Evolutionary conservation across 2,329 filamentous ascomycete genomes (phyloP), one percentile per base, ranked within the genome.

Genomic region (Sclerotinia spermophila): DNA sequence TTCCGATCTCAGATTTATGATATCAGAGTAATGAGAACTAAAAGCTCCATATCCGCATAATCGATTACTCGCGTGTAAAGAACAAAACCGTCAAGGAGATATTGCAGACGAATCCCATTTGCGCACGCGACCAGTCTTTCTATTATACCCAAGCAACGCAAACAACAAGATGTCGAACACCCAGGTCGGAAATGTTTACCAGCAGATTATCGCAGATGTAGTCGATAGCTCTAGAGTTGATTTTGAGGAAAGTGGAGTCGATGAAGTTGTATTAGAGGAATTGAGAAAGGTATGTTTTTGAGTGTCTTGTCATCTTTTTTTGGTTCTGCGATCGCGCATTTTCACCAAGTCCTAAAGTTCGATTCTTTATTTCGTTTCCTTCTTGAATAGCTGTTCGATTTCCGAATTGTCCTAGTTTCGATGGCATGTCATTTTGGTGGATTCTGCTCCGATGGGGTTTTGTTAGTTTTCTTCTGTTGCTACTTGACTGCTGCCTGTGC

Each of bases 211-310:
- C 79, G 85, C 90, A 73, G 93, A 96, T 83, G 94, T 99, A 80
- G 93, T 98, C 82, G 91, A 95, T 77, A 91, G 92, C 76, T 97
- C 95, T 79, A 88, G 92, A 79, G 92, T 95, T 79, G 96, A 98
- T 82, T 98, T 99, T 80, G 96, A 99, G 81, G 96, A 99, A 83
- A 93, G 91, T 77, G 96, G 96, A 77, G 91, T 98, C 75, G 93
- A 97, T 77, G 91, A 95, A 81, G 85, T 88, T 76, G 95, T 95
- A 67, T 84, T 99, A 78, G 89, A 95, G 76, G 93, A 97, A 81
- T 85, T 99, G 85, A 90, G 90, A 82, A 87, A 90, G 89, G 95
- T 98, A 85, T 87, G 92, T 84, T 71, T 68, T 42, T 30, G 56
- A 62, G 38, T 19, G 6, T n/a, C 40, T 58, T 62, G 24, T 33